Evolutionary conservation across 768 basidiomycete species (phyloP), one percentile per base, ranked within the genome.

Genomic region (Xerocomus brunneocitrinus): DNA sequence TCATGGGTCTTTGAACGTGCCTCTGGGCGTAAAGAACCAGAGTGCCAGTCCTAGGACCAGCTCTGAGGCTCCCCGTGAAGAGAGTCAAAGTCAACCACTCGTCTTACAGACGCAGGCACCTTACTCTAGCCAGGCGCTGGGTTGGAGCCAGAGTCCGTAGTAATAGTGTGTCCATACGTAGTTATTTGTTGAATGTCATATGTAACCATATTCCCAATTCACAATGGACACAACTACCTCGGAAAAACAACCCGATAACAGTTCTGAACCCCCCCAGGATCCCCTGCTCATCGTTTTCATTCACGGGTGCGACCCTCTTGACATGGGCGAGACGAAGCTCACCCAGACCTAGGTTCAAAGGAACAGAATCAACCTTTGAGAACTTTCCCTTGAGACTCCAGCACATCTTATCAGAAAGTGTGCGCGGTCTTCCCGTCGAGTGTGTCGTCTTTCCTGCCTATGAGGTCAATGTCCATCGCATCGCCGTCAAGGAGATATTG

Each of bases 361-460:
- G 82, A 24, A 75, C 78, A 27, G 86, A 91, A 54, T 76, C 81
- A 14, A 89, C 89, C 0, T 94, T 94, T 57, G 75, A 73, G 35
- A 75, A 77, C 52, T 98, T 97, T 60, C 94, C 94, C 1, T 76
- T 83, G 47, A 77, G 91, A 48, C 73, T 98, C 28, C 80, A 82
- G 54, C 90, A 95, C 63, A 70, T 92, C 40, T 74, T 95, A 5
- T 73, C 83, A 7, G 81, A 88, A 62, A 85, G 82, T 0, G 73
- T 89, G 25, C 67, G 73, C 3, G 72, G 79, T 36, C 70, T 81
- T 5, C 63, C 64, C 31, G 82, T 89, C 9, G 89, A 95, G 66
- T 87, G 80, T 55, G 70, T 85, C n/a, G 75, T 91, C 13, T 97
- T 95, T 63, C 94, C 94, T 24, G 85, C 83, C 2, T 98, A 95